Percentiles rank a stretch among this genome's conserved stretches.
Conservation (phyloP, 2,329 filamentous ascomycete genomes). For the Neonectria faginata region DNA sequence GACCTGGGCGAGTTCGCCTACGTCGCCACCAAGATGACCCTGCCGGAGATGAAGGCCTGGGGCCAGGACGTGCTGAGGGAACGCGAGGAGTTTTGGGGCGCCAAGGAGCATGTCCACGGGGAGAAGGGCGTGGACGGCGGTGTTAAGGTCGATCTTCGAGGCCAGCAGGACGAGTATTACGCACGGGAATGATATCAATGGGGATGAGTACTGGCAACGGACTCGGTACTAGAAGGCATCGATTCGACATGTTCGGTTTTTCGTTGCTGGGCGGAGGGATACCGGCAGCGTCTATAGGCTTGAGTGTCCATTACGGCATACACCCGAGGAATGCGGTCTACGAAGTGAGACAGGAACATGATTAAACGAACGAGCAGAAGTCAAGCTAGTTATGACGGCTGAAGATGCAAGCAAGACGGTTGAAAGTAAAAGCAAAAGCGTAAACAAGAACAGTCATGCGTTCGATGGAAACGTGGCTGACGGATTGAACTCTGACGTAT, state of each 20-base stretch:
- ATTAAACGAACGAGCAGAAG: background rate
- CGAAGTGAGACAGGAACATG: background rate
- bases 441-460: no score
- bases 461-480: background rate
- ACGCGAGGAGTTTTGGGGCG: slow-evolving; percentile 78
- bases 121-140: slow-evolving; percentile 55
- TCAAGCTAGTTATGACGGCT: background rate
- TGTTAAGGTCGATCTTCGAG: slow-evolving; percentile 51
- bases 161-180: slow-evolving; percentile 65
- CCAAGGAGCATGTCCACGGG: slow-evolving; percentile 60
- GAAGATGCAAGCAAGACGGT: background rate
- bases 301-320: background rate
- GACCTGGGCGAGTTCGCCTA: slow-evolving; percentile 90
- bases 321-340: background rate
- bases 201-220: background rate
- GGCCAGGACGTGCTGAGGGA: slow-evolving; percentile 80
- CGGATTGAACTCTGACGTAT: background rate
- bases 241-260: background rate
- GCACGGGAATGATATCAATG: slow-evolving; percentile 36
- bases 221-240: background rate
- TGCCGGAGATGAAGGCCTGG: slow-evolving; percentile 86
- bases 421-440: background rate
- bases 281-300: slow-evolving; percentile 26
- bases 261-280: background rate
- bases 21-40: slow-evolving; percentile 77